Conservation (phyloP, 805 yeast species). For the Barnettozyma siamensis region DNA sequence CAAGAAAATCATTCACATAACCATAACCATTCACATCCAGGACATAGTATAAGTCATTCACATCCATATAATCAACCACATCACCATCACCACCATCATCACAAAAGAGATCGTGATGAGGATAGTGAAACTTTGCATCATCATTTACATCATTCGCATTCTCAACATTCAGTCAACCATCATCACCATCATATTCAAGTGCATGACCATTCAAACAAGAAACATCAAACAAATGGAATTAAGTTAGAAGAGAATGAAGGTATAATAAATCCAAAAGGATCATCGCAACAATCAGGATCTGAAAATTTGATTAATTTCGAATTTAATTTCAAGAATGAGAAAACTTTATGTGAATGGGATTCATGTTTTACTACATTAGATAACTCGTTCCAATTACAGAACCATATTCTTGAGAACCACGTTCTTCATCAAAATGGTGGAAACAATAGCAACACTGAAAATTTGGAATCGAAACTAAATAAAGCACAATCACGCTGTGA, state of each 20-base stretch:
- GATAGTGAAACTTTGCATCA: constrained; percentile 15
- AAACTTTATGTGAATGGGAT: constrained; percentile 63
- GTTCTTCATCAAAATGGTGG: constrained; percentile 23
- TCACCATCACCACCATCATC: constrained; percentile 8
- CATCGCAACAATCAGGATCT: background rate
- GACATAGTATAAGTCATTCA: no score
- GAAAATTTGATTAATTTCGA: constrained; percentile 18
- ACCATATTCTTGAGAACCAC: constrained; percentile 49
- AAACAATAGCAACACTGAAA: constrained; percentile 7
- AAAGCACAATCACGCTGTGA: constrained; percentile 41
- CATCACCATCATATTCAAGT: constrained; percentile 35
- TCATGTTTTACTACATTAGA: constrained; percentile 44
- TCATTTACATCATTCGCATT: constrained; percentile 20
- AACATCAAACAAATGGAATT: constrained; percentile 1
- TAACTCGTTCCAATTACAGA: constrained; percentile 36
- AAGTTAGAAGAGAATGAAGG: background rate
- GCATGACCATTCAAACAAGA: constrained; percentile 27
- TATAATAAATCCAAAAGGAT: background rate
- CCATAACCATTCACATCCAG: constrained; percentile 1
- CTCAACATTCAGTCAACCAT: constrained; percentile 27
- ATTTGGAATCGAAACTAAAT: constrained; percentile 5
- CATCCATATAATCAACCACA: background rate
- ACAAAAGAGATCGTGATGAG: constrained; percentile 15
- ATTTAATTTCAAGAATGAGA: constrained; percentile 31
- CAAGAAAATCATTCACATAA: constrained; percentile 6